Evolutionary conservation across 1,284 basidiomycete genomes (phyloP), one percentile per base, ranked within the genome.

Genomic region (Malassezia pachydermatis): DNA sequence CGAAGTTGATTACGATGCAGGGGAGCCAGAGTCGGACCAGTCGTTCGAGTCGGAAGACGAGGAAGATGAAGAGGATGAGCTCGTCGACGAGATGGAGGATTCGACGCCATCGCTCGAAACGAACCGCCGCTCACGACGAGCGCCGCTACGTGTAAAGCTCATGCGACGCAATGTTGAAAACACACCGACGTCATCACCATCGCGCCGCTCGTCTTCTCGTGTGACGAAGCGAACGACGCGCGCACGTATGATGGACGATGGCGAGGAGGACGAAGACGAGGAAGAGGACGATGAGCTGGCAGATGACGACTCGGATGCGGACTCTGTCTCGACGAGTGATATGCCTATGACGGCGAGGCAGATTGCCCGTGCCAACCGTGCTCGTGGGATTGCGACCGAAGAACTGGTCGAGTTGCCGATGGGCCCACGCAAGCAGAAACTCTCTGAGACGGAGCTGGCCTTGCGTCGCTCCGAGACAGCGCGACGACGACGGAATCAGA

Each of bases 391-490:
- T 6, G 54, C 57, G 36, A 55, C 41, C 6, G 39, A 47, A 25
- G 55, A 56, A 11, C 62, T 61, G 23, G 33, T 61, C 34, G 67
- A 68, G 35, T 46, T 67, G 8, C 65, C 65, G 28, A 58, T 64
- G 49, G 84, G 83, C 67, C 59, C 58, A 19, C 59, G 59, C 22
- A 87, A 87, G 73, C 82, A 84, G 59, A 78, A 81, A 10, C 75
- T 88, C 4, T 88, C 86, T 14, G 86, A 88, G 60, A 80, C 81
- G 0, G 88, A 90, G 71, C 76, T 87, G 1, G 82, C 84, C 0
- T 76, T 89, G 14, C 79, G 83, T 40, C 77, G 84, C 24, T 86
- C 88, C 67, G 88, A 92, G 73, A 86, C 82, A 0, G 86, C 87
- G 0, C 77, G 87, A 25, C 84, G 88, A 67, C 77, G 88, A 37